Evolutionary conservation across 1,284 basidiomycete species (phyloP).

Genomic region (Ceratobasidium theobromae): DNA sequence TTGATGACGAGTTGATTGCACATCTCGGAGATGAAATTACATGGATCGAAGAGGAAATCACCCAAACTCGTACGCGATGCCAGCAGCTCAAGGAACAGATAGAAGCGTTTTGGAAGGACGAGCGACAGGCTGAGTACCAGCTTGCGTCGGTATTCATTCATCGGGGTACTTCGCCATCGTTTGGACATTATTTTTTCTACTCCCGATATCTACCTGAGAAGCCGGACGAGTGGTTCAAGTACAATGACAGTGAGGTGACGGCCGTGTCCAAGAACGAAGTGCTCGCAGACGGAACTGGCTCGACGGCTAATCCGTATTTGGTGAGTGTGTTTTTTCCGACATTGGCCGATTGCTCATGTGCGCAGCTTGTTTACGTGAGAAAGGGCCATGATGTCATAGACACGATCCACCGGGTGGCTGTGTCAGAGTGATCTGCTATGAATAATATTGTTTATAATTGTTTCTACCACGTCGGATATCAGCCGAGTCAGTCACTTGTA

Average conservation of each 20-base stretch:
- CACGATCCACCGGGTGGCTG: conserved; percentile 61
- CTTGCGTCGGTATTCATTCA: conserved; percentile 96
- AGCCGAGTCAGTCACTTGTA: background rate
- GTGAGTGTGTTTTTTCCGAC: conserved; percentile 48
- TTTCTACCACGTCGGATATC: background rate
- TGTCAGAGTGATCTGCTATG: background rate
- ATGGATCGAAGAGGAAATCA: conserved; percentile 61
- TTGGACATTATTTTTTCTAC: conserved; percentile 89
- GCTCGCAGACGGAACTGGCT: conserved; percentile 75
- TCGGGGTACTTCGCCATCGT: conserved; percentile 79
- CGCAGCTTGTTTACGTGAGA: conserved; percentile 75
- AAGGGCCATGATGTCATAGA: conserved; percentile 72
- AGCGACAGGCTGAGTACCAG: conserved; percentile 75
- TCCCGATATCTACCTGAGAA: conserved; percentile 74
- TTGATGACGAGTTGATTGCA: conserved; percentile 57
- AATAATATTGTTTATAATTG: background rate
- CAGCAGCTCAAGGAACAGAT: conserved; percentile 65
- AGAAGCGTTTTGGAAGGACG: conserved; percentile 76
- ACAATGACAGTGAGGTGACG: conserved; percentile 85
- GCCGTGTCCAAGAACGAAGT: conserved; percentile 74
- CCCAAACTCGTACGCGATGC: conserved; percentile 57
- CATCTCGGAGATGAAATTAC: conserved; percentile 53
- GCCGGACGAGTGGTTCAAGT: conserved; percentile 90
- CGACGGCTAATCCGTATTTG: conserved; percentile 79
- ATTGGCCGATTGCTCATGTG: background rate